A percentile compares a stretch with the other conserved stretches of the same genome.
Evolutionary conservation across 352 stramenopile genomes (phyloP).

Genomic region (Thraustotheca clavata): DNA sequence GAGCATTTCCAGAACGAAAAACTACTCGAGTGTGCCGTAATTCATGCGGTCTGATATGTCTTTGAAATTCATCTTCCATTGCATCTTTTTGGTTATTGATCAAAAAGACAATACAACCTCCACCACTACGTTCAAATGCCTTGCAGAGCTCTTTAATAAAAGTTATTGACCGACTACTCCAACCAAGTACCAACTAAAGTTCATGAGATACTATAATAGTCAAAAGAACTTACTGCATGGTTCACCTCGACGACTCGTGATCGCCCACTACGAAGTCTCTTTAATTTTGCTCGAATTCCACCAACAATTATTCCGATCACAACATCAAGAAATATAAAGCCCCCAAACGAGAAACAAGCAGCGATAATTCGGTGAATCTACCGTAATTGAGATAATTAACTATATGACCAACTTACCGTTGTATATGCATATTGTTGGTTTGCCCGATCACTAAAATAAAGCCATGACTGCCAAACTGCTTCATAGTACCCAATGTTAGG

Average conservation of each 20-base stretch:
- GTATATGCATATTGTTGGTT: not conserved
- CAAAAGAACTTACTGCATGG: not conserved
- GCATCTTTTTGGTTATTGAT: not conserved
- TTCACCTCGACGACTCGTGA: not conserved
- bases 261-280: not conserved
- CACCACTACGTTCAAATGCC: not conserved
- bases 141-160: slow-evolving; percentile 4
- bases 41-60: not conserved
- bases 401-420: not conserved
- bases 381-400: not conserved
- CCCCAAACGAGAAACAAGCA: not conserved
- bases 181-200: slow-evolving; percentile 7
- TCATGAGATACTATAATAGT: not conserved
- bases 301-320: slow-evolving; percentile 14
- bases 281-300: not conserved
- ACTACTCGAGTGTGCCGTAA: not conserved
- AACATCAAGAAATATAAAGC: slow-evolving; percentile 8
- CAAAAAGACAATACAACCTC: not conserved
- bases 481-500: not conserved
- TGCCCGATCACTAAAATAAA: not conserved
- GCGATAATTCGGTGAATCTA: not conserved
- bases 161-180: not conserved
- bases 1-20: slow-evolving; percentile 1
- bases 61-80: not conserved
- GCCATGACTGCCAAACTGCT: not conserved